A percentile compares a stretch with the other conserved stretches of the same genome.
Conservation (phyloP, 345 rosid genomes). For the Gossypium raimondii region DNA sequence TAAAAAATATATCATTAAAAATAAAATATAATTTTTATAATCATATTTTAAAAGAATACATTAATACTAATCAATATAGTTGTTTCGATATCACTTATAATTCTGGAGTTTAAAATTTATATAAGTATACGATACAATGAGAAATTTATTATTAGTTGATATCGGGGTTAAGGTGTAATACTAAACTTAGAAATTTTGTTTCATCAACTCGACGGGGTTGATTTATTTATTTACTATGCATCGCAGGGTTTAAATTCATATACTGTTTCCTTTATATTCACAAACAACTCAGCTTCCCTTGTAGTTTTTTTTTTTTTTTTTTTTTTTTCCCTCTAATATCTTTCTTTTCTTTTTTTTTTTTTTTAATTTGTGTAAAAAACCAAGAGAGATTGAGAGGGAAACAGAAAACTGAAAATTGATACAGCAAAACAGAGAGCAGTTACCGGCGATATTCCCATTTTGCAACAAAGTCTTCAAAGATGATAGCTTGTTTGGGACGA, state of each 20-base stretch:
- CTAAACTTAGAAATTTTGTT: no score
- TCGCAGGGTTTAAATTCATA: neutral
- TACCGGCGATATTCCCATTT: slow-evolving; percentile 13
- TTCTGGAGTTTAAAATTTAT: no score
- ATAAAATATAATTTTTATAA: no score
- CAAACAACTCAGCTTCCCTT: neutral
- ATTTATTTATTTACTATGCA: neutral
- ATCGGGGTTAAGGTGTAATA: no score
- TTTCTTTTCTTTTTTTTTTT: neutral
- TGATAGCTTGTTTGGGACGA: slow-evolving; percentile 76
- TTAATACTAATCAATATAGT: no score
- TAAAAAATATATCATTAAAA: no score
- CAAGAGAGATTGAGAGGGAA: neutral
- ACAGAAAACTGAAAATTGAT: neutral
- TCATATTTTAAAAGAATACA: no score
- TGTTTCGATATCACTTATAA: no score
- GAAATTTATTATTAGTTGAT: no score
- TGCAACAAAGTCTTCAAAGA: slow-evolving; percentile 17
- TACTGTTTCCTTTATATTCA: neutral
- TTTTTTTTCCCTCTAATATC: neutral
- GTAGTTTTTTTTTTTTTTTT: neutral
- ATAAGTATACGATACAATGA: no score
- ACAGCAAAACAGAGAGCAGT: neutral
- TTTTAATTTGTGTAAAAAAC: neutral
- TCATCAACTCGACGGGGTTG: no score